Evolutionary conservation across 2,329 filamentous ascomycete species (phyloP).

Genomic region (Fusarium guadeloupense): DNA sequence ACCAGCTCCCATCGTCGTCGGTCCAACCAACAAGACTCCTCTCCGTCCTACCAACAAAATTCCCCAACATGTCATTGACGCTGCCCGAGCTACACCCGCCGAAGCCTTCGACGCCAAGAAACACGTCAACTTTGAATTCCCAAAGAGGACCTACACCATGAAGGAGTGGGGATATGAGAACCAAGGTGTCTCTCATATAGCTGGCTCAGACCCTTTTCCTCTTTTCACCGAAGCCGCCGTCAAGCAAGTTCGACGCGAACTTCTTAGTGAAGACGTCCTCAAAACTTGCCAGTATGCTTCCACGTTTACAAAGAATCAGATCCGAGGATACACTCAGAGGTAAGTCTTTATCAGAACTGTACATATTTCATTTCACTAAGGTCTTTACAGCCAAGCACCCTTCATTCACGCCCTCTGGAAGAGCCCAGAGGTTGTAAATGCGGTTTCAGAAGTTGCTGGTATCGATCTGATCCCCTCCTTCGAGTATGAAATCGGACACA

Average conservation of each 20-base stretch:
- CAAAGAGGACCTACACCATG: slow-evolving; percentile 66
- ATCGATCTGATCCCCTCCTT: slow-evolving; percentile 63
- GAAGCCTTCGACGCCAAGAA: slow-evolving; percentile 60
- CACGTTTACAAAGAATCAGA: slow-evolving; percentile 60
- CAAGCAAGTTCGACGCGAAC: slow-evolving; percentile 68
- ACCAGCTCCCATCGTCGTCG: slow-evolving; percentile 40
- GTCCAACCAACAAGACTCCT: slow-evolving; percentile 44
- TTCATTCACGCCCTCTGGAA: slow-evolving; percentile 67
- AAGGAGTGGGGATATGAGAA: slow-evolving; percentile 67
- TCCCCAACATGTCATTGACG: slow-evolving; percentile 13
- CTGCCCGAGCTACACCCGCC: slow-evolving; percentile 1
- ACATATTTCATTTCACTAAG: neutral
- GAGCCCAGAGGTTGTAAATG: slow-evolving; percentile 53
- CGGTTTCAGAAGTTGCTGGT: slow-evolving; percentile 62
- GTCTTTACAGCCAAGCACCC: slow-evolving; percentile 56
- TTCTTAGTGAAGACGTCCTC: slow-evolving; percentile 66
- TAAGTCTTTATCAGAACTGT: slow-evolving; percentile 51
- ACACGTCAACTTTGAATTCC: slow-evolving; percentile 63
- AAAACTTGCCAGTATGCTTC: slow-evolving; percentile 64
- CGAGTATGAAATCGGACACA: slow-evolving; percentile 65
- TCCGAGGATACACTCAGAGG: slow-evolving; percentile 58
- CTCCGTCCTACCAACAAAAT: slow-evolving; percentile 38
- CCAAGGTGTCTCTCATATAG: slow-evolving; percentile 68
- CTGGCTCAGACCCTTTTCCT: slow-evolving; percentile 71
- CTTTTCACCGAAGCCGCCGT: slow-evolving; percentile 71